phyloP scores from a whole-genome alignment of 306 rosid genomes.

The Rosa persica region DNA sequence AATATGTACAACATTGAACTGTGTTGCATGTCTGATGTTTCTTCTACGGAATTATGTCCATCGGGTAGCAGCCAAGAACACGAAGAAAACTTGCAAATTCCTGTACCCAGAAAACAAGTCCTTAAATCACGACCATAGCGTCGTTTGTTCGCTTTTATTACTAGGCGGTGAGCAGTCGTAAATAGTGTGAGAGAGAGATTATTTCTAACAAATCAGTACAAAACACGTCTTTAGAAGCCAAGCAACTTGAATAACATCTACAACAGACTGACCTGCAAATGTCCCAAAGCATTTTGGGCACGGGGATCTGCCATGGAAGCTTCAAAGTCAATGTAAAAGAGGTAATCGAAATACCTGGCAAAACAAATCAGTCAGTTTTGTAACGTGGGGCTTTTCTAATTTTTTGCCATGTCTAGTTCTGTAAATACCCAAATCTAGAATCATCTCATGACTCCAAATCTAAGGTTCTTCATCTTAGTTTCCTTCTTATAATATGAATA shows the following conservation, averaged over 20 bases:
- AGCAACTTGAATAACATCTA: background rate
- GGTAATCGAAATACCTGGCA: constrained; percentile 83
- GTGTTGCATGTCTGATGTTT: background rate
- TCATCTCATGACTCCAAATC: background rate
- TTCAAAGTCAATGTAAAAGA: constrained; percentile 82
- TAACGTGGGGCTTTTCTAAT: background rate
- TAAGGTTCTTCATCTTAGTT: background rate
- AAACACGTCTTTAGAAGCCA: background rate
- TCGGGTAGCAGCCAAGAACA: constrained; percentile 70
- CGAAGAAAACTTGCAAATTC: constrained; percentile 73
- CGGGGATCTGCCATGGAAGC: constrained; percentile 92
- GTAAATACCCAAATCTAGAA: background rate
- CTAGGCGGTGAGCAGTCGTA: background rate
- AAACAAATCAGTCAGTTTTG: constrained; percentile 15
- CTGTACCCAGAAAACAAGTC: constrained; percentile 37
- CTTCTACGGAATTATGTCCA: constrained; percentile 38
- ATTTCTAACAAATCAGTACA: background rate
- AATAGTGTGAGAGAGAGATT: background rate
- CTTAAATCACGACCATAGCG: background rate
- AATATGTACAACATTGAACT: constrained; percentile 34
- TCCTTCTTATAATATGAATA: background rate
- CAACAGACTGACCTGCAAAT: constrained; percentile 62
- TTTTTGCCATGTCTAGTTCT: background rate
- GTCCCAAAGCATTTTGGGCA: constrained; percentile 72
- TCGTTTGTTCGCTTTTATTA: background rate